Base-by-base conservation (phyloP, 441 rosid genomes). In the Pelargonium fulgidum region DNA sequence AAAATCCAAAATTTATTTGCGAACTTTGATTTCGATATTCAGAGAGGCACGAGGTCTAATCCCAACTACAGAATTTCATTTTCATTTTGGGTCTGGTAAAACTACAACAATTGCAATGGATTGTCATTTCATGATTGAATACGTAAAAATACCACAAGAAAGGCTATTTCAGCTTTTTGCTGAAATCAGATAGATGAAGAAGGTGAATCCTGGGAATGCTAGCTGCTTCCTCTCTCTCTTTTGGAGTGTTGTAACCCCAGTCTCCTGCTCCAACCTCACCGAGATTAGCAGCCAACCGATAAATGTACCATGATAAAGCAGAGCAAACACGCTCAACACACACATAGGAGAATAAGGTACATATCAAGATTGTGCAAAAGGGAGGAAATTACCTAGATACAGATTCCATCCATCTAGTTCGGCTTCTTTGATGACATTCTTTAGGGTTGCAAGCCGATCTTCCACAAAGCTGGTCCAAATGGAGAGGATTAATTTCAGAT, bases 221-320 rank as follows among this genome's bases (percentile, higher is more conserved):
- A 39, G 82, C 84, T 63, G 96, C 97, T 71, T 88, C 96, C 67
- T 88, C 91, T 77, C 94, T 82, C 83, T 89, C 96, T 78, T 81
- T 83, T 81, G 67, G 79, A 0, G 99, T 93, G 88, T 93, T 93
- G 82, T 93, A 93, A 0, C 97, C 98, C 94, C 98, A 93, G 72
- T 89, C 84, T 65, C 81, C 96, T 93, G 81, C 80, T 73, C 75
- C 67, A 69, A 68, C 24, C n/a, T 20, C 50, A 65, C 77, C 50
- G 39, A 52, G 26, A 44, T 76, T 22, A 78, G 75, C 26, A 13
- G 66, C 70, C 6, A 62, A 20, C 54, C n/a, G n/a, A n/a, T 16
- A 29, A 61, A 64, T 3, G 41, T 44, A 69, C 6, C 33, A 24
- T 13, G 12, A 65, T 7, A 58, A 64, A 9, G 19, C 33, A 13